Evolutionary conservation across 2,329 filamentous ascomycete species (phyloP).

Genomic region (Gyromitra esculenta): DNA sequence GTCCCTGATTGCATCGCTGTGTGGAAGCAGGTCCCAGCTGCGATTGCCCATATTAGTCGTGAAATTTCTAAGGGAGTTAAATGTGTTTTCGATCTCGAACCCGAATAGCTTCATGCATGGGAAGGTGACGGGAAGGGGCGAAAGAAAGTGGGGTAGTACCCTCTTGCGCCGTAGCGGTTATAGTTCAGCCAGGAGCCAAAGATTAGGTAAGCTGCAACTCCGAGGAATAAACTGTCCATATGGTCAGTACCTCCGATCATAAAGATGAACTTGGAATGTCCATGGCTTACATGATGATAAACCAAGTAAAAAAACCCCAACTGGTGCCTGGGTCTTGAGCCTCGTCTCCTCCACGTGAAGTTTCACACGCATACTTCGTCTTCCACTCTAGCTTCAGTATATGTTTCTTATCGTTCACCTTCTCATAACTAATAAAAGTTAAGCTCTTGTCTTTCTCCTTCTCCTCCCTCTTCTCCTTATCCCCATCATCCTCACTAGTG

Average conservation of each 20-base stretch:
- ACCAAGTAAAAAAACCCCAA: slow-evolving; percentile 99
- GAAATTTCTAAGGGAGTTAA: slow-evolving; percentile 31
- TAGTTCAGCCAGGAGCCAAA: slow-evolving; percentile 99
- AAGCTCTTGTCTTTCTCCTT: slow-evolving; percentile 67
- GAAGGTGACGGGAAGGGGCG: slow-evolving; percentile 6
- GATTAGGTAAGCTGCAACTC: slow-evolving; percentile 87
- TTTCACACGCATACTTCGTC: slow-evolving; percentile 86
- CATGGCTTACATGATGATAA: slow-evolving; percentile 83
- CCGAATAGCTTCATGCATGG: slow-evolving; percentile 13
- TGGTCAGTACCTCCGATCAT: slow-evolving; percentile 18
- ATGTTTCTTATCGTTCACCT: slow-evolving; percentile 67
- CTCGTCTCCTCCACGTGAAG: slow-evolving; percentile 63
- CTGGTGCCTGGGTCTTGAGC: slow-evolving; percentile 65
- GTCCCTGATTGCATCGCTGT: slow-evolving; percentile 90
- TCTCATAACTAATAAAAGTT: slow-evolving; percentile 78
- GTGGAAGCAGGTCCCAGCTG: slow-evolving; percentile 90
- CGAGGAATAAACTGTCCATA: slow-evolving; percentile 77
- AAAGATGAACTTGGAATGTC: not conserved
- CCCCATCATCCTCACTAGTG: slow-evolving; percentile 65
- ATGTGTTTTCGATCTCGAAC: slow-evolving; percentile 25
- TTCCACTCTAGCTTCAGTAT: slow-evolving; percentile 82
- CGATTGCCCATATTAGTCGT: slow-evolving; percentile 51
- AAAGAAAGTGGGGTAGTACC: slow-evolving; percentile 52
- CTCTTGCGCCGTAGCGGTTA: slow-evolving; percentile 91
- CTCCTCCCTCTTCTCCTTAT: slow-evolving; percentile 46